Conservation (phyloP, 1,284 basidiomycete genomes). For the Tilletiaria anomala region DNA sequence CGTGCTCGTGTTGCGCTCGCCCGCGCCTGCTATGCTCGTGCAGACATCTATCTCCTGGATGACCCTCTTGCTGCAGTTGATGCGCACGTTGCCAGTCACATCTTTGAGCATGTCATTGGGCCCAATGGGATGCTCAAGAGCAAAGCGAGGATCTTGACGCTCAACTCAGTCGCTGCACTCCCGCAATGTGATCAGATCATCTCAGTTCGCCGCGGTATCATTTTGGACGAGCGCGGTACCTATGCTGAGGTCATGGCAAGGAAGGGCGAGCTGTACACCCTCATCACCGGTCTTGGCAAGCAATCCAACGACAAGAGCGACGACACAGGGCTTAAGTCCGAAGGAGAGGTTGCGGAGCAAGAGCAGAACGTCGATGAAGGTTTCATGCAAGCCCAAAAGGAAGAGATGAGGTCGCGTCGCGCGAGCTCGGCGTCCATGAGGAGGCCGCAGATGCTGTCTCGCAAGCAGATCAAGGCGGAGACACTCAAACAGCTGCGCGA, state of each 20-base stretch:
- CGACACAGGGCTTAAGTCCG: neutral
- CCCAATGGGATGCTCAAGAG: constrained; percentile 63
- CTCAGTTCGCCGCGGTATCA: constrained; percentile 67
- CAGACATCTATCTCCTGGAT: constrained; percentile 53
- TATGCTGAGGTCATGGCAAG: constrained; percentile 52
- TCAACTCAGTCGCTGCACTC: constrained; percentile 74
- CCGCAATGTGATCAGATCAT: constrained; percentile 63
- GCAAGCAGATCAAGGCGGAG: constrained; percentile 25
- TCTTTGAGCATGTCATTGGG: constrained; percentile 71
- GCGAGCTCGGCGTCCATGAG: constrained; percentile 19
- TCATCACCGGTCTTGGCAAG: constrained; percentile 51
- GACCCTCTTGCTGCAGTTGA: constrained; percentile 46
- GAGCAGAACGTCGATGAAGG: neutral
- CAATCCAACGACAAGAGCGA: constrained; percentile 27
- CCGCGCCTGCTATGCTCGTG: constrained; percentile 38
- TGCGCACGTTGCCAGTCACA: constrained; percentile 55
- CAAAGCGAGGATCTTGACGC: constrained; percentile 76
- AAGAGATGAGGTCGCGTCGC: constrained; percentile 17
- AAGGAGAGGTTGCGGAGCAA: neutral
- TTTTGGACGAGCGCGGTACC: constrained; percentile 58
- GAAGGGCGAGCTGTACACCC: constrained; percentile 57
- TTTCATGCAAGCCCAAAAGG: constrained; percentile 4
- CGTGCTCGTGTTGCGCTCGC: constrained; percentile 60
- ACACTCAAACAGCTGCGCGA: constrained; percentile 33
- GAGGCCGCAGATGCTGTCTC: constrained; percentile 21